Conservation (phyloP, 1,139 yeast species). For the Suhomyces wounanorum region DNA sequence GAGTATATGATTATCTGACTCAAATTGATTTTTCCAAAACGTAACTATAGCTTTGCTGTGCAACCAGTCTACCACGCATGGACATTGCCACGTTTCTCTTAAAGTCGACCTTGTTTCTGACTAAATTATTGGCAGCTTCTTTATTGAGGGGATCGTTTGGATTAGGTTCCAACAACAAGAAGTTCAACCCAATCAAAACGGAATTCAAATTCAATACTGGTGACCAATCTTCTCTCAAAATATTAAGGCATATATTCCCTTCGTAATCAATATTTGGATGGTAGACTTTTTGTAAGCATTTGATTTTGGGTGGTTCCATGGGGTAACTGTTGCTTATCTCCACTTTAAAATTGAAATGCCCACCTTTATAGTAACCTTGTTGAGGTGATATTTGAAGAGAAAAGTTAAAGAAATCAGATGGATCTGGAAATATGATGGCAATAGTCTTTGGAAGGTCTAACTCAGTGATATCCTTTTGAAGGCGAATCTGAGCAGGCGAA, state of each 20-base stretch:
- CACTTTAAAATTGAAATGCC: constrained; percentile 67
- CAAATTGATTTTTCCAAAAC: constrained; percentile 31
- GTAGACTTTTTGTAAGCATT: constrained; percentile 70
- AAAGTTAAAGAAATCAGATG: constrained; percentile 62
- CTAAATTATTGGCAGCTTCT: constrained; percentile 79
- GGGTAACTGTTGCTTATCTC: constrained; percentile 75
- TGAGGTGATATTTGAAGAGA: constrained; percentile 65
- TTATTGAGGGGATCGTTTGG: constrained; percentile 91
- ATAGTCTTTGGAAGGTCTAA: constrained; percentile 69
- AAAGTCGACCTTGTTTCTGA: constrained; percentile 58
- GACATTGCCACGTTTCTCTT: constrained; percentile 57
- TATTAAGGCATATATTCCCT: constrained; percentile 91
- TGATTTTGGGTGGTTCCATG: constrained; percentile 88
- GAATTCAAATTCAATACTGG: constrained; percentile 86
- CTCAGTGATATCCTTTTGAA: constrained; percentile 67
- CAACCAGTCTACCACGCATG: constrained; percentile 74
- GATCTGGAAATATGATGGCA: constrained; percentile 55
- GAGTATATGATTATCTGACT: background rate
- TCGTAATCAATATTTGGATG: constrained; percentile 92
- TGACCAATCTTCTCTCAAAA: constrained; percentile 93
- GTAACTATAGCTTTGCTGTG: constrained; percentile 14
- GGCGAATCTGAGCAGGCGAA: constrained; percentile 55
- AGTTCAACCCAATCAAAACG: constrained; percentile 81
- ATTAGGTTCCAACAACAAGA: constrained; percentile 86
- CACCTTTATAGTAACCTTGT: constrained; percentile 76